Conservation (phyloP, 2,329 filamentous ascomycete species). For the Paecilomyces sp. region DNA sequence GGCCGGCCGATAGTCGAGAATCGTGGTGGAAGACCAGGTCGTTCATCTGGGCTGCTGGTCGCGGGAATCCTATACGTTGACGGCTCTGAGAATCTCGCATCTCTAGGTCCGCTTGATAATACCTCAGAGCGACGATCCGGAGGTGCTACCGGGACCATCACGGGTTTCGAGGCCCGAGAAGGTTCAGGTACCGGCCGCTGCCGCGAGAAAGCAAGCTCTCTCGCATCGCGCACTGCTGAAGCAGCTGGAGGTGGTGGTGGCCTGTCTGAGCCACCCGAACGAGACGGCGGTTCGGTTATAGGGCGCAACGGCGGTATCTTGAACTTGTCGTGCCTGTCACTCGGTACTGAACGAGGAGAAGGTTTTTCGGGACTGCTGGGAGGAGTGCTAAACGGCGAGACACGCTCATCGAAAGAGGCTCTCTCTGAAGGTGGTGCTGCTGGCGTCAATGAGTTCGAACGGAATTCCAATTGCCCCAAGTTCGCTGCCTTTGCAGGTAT, state of each 20-base stretch:
- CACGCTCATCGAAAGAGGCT: constrained; percentile 34
- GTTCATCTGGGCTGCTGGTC: constrained; percentile 32
- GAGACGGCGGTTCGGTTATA: constrained; percentile 17
- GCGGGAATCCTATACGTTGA: constrained; percentile 32
- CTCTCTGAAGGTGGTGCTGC: constrained; percentile 18
- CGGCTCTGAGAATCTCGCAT: constrained; percentile 34
- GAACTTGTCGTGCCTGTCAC: constrained; percentile 2
- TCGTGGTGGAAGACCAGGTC: constrained; percentile 44
- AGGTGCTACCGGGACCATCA: constrained; percentile 25
- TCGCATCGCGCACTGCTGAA: constrained; percentile 15
- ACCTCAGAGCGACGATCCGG: constrained; percentile 13
- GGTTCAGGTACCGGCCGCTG: constrained; percentile 18
- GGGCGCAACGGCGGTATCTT: constrained; percentile 12
- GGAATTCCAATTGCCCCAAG: constrained; percentile 22
- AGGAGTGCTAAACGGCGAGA: constrained; percentile 82
- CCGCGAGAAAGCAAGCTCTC: constrained; percentile 24
- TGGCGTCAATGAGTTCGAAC: constrained; percentile 16
- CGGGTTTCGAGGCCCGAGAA: constrained; percentile 20
- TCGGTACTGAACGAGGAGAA: constrained; percentile 27
- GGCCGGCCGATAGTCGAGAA: constrained; percentile 10
- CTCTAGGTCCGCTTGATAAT: constrained; percentile 13
- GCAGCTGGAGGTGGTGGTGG: constrained; percentile 13
- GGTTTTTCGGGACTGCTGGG: constrained; percentile 63
- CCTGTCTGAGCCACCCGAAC: constrained; percentile 22
- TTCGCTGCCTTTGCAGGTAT: constrained; percentile 45